phyloP scores from a whole-genome alignment of 2,329 filamentous ascomycete genomes.

The Verticillium alfalfae region DNA sequence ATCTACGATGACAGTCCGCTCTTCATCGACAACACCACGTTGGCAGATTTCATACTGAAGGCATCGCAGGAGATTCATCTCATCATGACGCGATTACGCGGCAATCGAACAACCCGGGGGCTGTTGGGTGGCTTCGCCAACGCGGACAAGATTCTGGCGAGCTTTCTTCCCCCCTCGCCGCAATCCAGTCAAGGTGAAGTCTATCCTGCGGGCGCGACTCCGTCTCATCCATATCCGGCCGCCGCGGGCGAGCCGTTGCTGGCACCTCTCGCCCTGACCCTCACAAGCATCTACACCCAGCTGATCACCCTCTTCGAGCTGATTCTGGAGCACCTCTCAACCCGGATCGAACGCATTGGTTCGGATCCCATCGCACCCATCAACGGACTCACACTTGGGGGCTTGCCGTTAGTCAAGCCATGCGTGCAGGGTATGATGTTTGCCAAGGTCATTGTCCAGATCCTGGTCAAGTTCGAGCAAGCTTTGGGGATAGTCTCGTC shows the following conservation, averaged over 20 bases:
- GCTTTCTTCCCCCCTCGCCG: background rate
- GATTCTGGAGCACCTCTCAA: background rate
- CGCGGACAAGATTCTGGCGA: background rate
- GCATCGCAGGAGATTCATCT: background rate
- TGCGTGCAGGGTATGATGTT: background rate
- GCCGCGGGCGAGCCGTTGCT: background rate
- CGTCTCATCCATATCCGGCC: background rate
- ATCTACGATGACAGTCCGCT: background rate
- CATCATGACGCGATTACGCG: background rate
- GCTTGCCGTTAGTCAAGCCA: background rate
- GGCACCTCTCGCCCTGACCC: background rate
- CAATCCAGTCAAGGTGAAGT: background rate
- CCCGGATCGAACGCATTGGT: background rate
- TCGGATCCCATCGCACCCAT: background rate
- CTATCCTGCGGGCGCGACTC: background rate
- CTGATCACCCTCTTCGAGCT: constrained; percentile 14
- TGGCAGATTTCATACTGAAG: background rate
- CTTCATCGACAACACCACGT: background rate
- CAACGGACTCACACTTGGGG: background rate
- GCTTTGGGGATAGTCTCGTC: background rate
- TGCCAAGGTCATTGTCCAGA: background rate
- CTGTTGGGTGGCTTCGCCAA: background rate
- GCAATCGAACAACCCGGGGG: background rate
- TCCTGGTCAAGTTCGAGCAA: background rate
- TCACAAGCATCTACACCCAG: constrained; percentile 2